phyloP scores from a whole-genome alignment of 345 rosid genomes.

The Melaleuca alternifolia region DNA sequence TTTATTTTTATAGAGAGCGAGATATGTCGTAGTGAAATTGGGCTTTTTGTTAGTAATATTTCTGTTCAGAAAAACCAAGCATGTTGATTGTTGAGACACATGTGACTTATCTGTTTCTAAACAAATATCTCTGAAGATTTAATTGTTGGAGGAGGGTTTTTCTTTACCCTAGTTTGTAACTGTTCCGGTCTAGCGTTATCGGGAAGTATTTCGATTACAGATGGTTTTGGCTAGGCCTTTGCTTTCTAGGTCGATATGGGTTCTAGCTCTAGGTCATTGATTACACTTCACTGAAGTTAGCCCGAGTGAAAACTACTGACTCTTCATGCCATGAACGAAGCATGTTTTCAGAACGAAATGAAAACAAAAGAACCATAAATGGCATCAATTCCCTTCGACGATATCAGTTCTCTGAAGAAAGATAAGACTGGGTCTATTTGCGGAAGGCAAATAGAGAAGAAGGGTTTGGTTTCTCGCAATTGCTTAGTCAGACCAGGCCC shows the following conservation, averaged over 20 bases:
- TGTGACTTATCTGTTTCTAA: not conserved
- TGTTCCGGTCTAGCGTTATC: not conserved
- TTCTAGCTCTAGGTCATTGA: not conserved
- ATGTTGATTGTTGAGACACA: not conserved
- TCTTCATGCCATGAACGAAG: not conserved
- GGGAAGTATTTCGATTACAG: not conserved
- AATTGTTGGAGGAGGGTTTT: not conserved
- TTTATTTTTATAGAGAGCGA: not conserved
- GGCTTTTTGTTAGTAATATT: not conserved
- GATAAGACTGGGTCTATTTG: not conserved
- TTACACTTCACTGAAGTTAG: not conserved
- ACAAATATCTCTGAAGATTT: not conserved
- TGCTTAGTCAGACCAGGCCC: not conserved
- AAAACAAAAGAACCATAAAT: not conserved
- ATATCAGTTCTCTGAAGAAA: not conserved
- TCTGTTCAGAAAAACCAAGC: not conserved
- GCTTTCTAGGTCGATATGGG: not conserved
- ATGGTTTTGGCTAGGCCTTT: not conserved
- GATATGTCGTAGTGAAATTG: not conserved
- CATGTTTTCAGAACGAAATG: not conserved
- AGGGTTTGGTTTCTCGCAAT: not conserved
- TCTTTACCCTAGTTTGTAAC: not conserved
- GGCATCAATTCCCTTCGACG: not conserved
- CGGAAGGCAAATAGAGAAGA: not conserved
- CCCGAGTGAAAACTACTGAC: not conserved